Evolutionary conservation across 176 grass and related monocot species (phyloP).

Genomic region (Juncus inflexus): DNA sequence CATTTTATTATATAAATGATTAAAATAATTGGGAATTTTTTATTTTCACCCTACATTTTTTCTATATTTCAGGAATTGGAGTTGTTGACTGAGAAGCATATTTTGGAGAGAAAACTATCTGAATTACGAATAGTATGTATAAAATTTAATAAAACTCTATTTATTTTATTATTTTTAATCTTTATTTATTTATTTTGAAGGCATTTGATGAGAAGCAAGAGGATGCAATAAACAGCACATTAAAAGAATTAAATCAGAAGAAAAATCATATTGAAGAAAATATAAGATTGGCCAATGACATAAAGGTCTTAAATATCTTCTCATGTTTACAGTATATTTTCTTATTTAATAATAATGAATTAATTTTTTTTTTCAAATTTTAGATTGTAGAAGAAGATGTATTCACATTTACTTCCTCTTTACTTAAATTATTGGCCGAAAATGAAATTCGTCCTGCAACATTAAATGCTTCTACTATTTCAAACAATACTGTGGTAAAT

Average conservation of each 20-base stretch:
- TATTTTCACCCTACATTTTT: not conserved
- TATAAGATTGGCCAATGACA: slow-evolving; percentile 58
- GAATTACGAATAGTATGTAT: slow-evolving; percentile 79
- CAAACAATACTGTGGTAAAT: slow-evolving; percentile 61
- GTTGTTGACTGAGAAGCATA: slow-evolving; percentile 83
- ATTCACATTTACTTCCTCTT: slow-evolving; percentile 82
- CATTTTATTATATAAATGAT: not conserved
- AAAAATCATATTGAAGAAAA: slow-evolving; percentile 74
- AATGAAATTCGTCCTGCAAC: slow-evolving; percentile 64
- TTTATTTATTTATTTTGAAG: slow-evolving; percentile 40
- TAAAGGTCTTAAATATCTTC: slow-evolving; percentile 51
- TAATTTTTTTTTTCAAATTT: slow-evolving; percentile 26
- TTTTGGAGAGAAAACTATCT: slow-evolving; percentile 81
- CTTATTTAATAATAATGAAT: slow-evolving; percentile 15
- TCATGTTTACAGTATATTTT: no score
- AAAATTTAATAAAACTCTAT: slow-evolving; percentile 23
- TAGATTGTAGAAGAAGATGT: slow-evolving; percentile 88
- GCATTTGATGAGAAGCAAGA: slow-evolving; percentile 89
- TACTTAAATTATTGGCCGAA: slow-evolving; percentile 81
- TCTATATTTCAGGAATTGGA: slow-evolving; percentile 59
- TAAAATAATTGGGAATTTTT: slow-evolving; percentile 2
- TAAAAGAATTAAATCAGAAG: slow-evolving; percentile 85
- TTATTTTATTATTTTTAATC: not conserved
- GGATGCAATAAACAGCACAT: slow-evolving; percentile 68
- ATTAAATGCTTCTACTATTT: slow-evolving; percentile 71